Conservation (phyloP, 2,329 filamentous ascomycete species). For the Aspergillus oerlinghausenensis region DNA sequence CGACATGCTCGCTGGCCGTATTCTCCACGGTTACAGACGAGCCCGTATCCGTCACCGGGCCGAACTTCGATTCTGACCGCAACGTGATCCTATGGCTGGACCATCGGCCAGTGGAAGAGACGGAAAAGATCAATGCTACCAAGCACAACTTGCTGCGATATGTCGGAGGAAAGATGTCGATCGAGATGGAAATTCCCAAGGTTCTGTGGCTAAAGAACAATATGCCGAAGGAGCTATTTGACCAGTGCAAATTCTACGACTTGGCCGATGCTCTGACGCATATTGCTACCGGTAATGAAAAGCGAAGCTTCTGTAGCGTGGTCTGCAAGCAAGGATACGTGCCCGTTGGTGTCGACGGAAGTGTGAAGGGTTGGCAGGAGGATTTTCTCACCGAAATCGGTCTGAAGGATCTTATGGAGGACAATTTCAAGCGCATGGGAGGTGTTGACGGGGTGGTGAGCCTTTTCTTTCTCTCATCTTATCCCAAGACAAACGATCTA, state of each 20-base stretch:
- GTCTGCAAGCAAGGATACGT: slow-evolving; percentile 98
- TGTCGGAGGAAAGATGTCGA: slow-evolving; percentile 96
- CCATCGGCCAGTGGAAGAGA: slow-evolving; percentile 86
- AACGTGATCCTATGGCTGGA: slow-evolving; percentile 98
- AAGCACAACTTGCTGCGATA: slow-evolving; percentile 90
- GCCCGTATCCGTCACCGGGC: slow-evolving; percentile 84
- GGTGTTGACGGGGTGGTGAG: slow-evolving; percentile 92
- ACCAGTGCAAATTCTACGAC: slow-evolving; percentile 95
- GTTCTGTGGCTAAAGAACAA: slow-evolving; percentile 98
- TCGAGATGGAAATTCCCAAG: slow-evolving; percentile 99
- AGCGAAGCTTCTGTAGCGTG: slow-evolving; percentile 87
- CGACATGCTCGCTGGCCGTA: slow-evolving; percentile 94
- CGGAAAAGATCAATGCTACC: slow-evolving; percentile 87
- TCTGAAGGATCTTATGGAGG: slow-evolving; percentile 73
- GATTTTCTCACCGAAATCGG: slow-evolving; percentile 88
- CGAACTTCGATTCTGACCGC: slow-evolving; percentile 80
- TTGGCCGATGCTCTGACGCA: slow-evolving; percentile 89
- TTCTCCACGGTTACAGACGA: slow-evolving; percentile 86
- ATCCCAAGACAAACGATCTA: not conserved
- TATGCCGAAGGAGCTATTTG: slow-evolving; percentile 88
- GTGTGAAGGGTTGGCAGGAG: slow-evolving; percentile 96
- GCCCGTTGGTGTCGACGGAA: slow-evolving; percentile 93
- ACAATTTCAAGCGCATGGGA: slow-evolving; percentile 89
- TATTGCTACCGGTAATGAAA: slow-evolving; percentile 87
- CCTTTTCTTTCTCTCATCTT: slow-evolving; percentile 35